Conservation (phyloP, 2,329 filamentous ascomycete genomes). For the Fusarium dimerum region DNA sequence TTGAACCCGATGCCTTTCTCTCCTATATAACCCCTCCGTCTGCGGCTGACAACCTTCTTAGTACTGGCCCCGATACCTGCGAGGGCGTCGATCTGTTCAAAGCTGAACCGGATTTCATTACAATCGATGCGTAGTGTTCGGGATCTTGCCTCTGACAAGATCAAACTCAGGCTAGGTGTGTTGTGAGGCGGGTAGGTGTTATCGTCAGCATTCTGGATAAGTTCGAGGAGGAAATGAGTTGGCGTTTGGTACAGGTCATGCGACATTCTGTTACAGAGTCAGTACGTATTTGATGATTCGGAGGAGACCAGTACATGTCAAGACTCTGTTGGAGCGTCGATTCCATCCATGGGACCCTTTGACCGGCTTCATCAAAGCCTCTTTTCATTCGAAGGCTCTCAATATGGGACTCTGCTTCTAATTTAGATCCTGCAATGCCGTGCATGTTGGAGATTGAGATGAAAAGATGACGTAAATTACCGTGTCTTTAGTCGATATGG, state of each 20-base stretch:
- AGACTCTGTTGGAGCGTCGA: too few species aligned
- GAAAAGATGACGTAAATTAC: too few species aligned
- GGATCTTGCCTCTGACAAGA: constrained; percentile 3
- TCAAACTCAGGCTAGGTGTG: constrained; percentile 1
- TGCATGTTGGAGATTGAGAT: too few species aligned
- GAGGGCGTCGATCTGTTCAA: constrained; percentile 35
- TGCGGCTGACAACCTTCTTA: constrained; percentile 21
- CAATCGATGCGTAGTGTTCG: constrained; percentile 33
- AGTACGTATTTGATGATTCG: neutral
- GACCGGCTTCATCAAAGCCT: too few species aligned
- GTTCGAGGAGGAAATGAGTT: constrained; percentile 41
- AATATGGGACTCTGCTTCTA: too few species aligned
- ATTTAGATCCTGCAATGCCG: too few species aligned
- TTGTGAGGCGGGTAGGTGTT: constrained; percentile 31
- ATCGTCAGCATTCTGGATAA: constrained; percentile 46
- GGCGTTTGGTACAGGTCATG: constrained; percentile 35
- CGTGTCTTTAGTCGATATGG: too few species aligned
- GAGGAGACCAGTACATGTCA: too few species aligned
- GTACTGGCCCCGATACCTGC: constrained; percentile 36
- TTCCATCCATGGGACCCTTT: too few species aligned
- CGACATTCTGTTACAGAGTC: constrained; percentile 14
- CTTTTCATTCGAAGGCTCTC: too few species aligned
- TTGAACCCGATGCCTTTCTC: constrained; percentile 41
- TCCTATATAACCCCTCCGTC: constrained; percentile 32
- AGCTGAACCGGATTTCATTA: constrained; percentile 36